Evolutionary conservation across 768 basidiomycete species (phyloP), one percentile per base, ranked within the genome.

Genomic region (Podaxis sp.): DNA sequence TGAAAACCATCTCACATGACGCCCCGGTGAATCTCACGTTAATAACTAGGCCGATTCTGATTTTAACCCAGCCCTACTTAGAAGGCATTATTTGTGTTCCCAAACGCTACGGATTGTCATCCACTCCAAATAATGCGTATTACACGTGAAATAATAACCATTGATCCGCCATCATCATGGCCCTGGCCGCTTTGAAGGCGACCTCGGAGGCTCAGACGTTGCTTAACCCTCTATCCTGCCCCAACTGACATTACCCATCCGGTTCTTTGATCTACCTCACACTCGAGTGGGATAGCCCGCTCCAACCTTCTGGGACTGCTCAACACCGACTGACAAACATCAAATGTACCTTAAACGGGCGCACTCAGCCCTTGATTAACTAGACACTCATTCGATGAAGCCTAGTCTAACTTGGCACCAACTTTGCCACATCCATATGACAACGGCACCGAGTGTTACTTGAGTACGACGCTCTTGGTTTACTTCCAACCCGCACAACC

Each of bases 161-260:
- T 30, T 6, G 28, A 28, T 28, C 5, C 28, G 6, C 28, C 3
- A 99, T 96, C 64, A 99, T 79, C 0, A 90, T 96, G 61, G 99
- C 85, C 66, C 92, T 90, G 73, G 11, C 4, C 5, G 13, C 2
- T 33, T 4, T 19, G 15, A 33, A 13, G 28, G 5, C 28, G 28
- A 30, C 6, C 28, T 28, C 0, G 28, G 28, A 28, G 28, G 28
- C 28, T 30, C 28, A 7, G 28, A 30, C 28, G 28, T 1, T 8
- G 62, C 38, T 15, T 53, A 57, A 40, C 63, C 33, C 33, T 33
- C 33, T 33, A 33, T 9, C 33, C 33, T 33, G 33, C 8, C 8
- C 9, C 33, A 8, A 33, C 8, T 2, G 5, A 3, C 44, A 19
- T 19, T 15, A 19, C n/a, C n/a, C 7, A n/a, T 46, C 17, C 5